phyloP scores from a whole-genome alignment of 1,284 basidiomycete genomes.

The Marasmius fiardii region DNA sequence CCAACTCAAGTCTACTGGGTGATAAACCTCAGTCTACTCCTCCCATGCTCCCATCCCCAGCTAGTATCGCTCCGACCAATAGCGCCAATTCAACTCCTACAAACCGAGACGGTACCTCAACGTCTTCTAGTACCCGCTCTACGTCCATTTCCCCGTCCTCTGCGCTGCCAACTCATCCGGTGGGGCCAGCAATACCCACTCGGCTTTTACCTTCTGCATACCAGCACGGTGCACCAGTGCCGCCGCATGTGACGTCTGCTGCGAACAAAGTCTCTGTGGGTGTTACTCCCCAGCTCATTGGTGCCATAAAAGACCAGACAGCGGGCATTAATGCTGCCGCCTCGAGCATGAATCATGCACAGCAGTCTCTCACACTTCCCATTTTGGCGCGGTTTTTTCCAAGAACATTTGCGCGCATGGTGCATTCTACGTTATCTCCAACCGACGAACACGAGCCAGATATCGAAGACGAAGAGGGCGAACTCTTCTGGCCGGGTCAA shows the following conservation, averaged over 20 bases:
- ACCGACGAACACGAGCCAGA: constrained; percentile 74
- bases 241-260: constrained; percentile 34
- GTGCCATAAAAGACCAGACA: constrained; percentile 46
- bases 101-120: constrained; percentile 46
- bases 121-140: constrained; percentile 21
- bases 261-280: constrained; percentile 35
- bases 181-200: constrained; percentile 29
- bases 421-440: constrained; percentile 55
- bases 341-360: constrained; percentile 46
- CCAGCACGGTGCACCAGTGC: constrained; percentile 27
- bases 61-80: constrained; percentile 55
- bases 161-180: constrained; percentile 22
- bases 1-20: constrained; percentile 32
- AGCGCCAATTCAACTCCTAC: constrained; percentile 76
- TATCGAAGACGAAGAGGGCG: constrained; percentile 77
- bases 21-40: constrained; percentile 48
- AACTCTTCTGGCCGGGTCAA: constrained; percentile 75
- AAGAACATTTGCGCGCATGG: constrained; percentile 66
- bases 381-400: constrained; percentile 67
- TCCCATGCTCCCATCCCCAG: constrained; percentile 73
- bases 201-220: constrained; percentile 34
- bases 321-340: constrained; percentile 39
- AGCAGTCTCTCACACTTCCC: constrained; percentile 56
- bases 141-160: constrained; percentile 20
- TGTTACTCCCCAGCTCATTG: constrained; percentile 34